Conservation (phyloP, 805 yeast species). For the Priceomyces melissophilus region DNA sequence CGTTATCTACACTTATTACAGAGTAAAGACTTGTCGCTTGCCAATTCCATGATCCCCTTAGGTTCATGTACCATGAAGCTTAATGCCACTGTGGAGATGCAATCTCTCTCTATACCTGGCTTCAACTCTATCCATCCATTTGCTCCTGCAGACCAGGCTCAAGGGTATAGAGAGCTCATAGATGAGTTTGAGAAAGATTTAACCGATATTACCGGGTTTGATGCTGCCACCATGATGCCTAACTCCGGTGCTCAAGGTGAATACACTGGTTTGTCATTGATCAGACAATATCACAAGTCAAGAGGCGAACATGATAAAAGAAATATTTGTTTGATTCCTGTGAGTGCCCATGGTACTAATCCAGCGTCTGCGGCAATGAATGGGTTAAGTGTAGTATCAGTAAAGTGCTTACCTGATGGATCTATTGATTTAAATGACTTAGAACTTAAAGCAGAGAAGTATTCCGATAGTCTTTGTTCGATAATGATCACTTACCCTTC, state of each 20-base stretch:
- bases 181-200: constrained; percentile 77
- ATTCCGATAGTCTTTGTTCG: constrained; percentile 74
- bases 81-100: constrained; percentile 93
- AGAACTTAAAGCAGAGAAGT: constrained; percentile 64
- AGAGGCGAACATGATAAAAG: constrained; percentile 65
- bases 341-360: constrained; percentile 96
- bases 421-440: constrained; percentile 81
- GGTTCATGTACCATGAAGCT: constrained; percentile 99
- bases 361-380: constrained; percentile 99
- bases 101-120: constrained; percentile 92
- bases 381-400: constrained; percentile 89
- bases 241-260: constrained; percentile 99
- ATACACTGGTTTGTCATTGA: constrained; percentile 87
- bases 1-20: constrained; percentile 86
- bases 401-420: constrained; percentile 82
- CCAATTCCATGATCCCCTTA: constrained; percentile 94
- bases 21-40: constrained; percentile 82
- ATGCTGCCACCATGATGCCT: constrained; percentile 88
- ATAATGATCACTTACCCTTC: constrained; percentile 97
- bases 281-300: constrained; percentile 68
- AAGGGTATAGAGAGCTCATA: constrained; percentile 77
- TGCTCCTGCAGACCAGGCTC: constrained; percentile 84
- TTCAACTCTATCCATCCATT: constrained; percentile 88
- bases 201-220: constrained; percentile 90
- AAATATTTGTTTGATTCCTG: constrained; percentile 90